Base-by-base conservation (phyloP, 305 asterid species). In the Petunia hybrid region DNA sequence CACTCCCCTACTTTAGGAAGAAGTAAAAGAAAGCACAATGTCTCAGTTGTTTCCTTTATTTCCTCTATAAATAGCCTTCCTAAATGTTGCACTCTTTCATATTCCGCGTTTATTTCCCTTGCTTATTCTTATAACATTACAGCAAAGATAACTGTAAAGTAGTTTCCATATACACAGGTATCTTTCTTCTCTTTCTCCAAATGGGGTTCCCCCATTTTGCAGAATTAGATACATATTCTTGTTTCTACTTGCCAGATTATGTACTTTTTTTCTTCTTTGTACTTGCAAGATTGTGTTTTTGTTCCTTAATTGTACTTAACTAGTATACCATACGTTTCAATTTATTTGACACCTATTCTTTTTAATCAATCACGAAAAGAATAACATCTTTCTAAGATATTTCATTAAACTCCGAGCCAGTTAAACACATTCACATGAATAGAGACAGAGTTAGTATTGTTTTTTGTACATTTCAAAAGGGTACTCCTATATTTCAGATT, bases 111-210 rank as follows among this genome's bases (percentile, higher is more conserved):
- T 1, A 13, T 1, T 31, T 45, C n/a, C 2, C 55, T 39, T 4
- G 55, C 2, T 73, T 5, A 8, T 31, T 41, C 9, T 36, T n/a
- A 22, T 22, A 22, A 22, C 6, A 10, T 36, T 12, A 40, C 4
- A 35, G 48, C 31, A 74, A 53, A 48, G 53, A 43, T 53, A 69
- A 65, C 68, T 73, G 48, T 4, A 46, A n/a, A 39, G 4, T 13
- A 42, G 8, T 22, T 70, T 59, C n/a, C 43, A 48, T 61, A 71
- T 71, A 43, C 40, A 56, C 60, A 9, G 83, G 87, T 81, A 53
- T 81, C 77, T 56, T 22, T 38, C 4, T 56, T 46, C 10, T 42
- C 41, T 6, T 12, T 8, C 14, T 62, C 6, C 51, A 4, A 35
- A 63, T 79, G 71, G 71, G 14, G 40, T 41, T 8, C 35, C n/a